These are phyloP conservation scores for Silene uniflora DNA, from an alignment of 148 eudicot genomes.

Conservation along the genomic window DNA sequence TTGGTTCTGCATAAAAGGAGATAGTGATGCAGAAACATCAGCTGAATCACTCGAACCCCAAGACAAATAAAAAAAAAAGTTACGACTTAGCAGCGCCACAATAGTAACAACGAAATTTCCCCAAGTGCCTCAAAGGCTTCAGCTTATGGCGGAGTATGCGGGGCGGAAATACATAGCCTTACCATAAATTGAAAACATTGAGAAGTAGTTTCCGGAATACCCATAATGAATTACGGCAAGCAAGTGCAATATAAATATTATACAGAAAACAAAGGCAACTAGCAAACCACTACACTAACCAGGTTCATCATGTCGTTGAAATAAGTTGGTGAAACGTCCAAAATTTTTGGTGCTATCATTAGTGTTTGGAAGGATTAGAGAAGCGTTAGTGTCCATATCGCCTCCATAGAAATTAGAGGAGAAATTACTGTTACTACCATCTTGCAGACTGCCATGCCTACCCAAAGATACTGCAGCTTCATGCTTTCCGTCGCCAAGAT, in stretches of 20 bases:
- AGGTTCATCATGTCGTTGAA: constrained; percentile 33
- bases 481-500: constrained; percentile 32
- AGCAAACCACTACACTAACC: constrained; percentile 29
- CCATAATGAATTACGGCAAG: background rate
- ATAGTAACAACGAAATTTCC: background rate
- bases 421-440: constrained; percentile 22
- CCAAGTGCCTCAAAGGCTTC: background rate
- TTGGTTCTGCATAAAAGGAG: constrained; percentile 34
- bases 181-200: background rate
- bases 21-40: background rate
- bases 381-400: constrained; percentile 26
- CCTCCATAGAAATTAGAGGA: constrained; percentile 31
- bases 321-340: constrained; percentile 30
- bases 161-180: background rate
- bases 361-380: constrained; percentile 22
- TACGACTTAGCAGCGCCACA: background rate
- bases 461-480: constrained; percentile 27
- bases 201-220: background rate
- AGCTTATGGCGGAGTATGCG: background rate
- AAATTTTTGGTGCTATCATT: constrained; percentile 29
- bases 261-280: background rate
- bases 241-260: background rate
- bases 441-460: constrained; percentile 24
- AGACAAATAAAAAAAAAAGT: background rate
- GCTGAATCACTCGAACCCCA: background rate